Evolutionary conservation across 805 yeast species (phyloP), one percentile per base, ranked within the genome.

Genomic region (Candida vartiovaarae): DNA sequence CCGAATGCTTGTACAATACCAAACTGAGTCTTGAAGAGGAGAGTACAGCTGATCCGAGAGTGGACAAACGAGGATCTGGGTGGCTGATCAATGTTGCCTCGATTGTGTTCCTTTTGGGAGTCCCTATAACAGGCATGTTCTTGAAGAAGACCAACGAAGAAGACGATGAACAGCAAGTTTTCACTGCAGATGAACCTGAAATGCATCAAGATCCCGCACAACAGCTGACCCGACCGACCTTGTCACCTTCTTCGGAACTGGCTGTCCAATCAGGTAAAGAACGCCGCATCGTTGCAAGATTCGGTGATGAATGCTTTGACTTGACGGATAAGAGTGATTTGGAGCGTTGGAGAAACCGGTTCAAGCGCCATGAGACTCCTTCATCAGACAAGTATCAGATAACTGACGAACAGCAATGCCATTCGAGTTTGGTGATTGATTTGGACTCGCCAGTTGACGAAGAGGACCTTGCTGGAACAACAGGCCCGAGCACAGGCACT

Each of bases 321-420:
- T 42, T 50, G 41, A 28, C 42, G 3, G 41, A 35, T n/a, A 15
- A 40, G 31, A 28, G 23, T 2, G 51, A 44, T 24, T 42, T 38
- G 26, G 26, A 41, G 20, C 26, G 39, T 15, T 47, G 53, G 53
- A 47, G 28, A 28, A 39, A 36, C 5, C 38, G 39, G 34, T 48
- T 45, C 41, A 39, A 44, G 34, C 8, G 10, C 9, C 20, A 15
- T 15, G 20, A 15, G 20, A 15, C 20, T 15, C 20, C 20, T 15
- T 15, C 20, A 15, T 15, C 20, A 15, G 20, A 15, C 20, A 15
- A 15, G 20, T 1, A 15, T 15, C 20, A 25, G 33, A 40, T 28
- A 23, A 35, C 20, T 29, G 7, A 25, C 29, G 36, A 32, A 25
- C 29, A 34, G 25, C n/a, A 24, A n/a, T 25, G 15, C 29, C n/a